Evolutionary conservation across 306 rosid species (phyloP), one percentile per base, ranked within the genome.

Genomic region (Pyrus bretschneideri): DNA sequence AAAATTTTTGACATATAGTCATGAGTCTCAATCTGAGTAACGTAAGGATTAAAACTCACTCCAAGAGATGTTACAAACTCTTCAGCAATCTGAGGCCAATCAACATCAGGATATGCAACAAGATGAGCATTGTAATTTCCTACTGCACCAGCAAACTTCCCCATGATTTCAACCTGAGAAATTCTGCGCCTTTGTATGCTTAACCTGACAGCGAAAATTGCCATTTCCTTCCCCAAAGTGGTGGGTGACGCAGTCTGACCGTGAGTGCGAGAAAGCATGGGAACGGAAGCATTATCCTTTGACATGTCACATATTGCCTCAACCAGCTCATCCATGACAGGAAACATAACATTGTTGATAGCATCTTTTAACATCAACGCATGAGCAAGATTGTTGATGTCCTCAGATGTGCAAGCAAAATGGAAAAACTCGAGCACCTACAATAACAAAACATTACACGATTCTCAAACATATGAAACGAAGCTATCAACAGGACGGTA

Each of bases 191-290:
- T 90, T 83, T 92, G 93, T 81, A 84, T 81, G 80, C 96, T 82
- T 79, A 95, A 80, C 76, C 97, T 89, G 78, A 87, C 85, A 29
- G 97, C 95, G 82, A 92, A 60, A 69, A 90, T 88, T 1, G 95
- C 95, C 91, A 95, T 90, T 92, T 95, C 98, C 89, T 95, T 92
- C 75, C 98, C 98, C 85, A 92, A 70, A 70, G 97, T 93, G 71
- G 98, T 88, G 25, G 98, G 98, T 38, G 98, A 91, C 35, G 98
- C 98, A 65, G 97, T 89, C 98, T 91, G 98, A 49, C 98, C 98
- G 72, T 93, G 98, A 40, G 98, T 93, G 63, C 96, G 91, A 74
- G 97, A 91, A 76, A 93, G 98, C 88, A 93, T 89, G 0, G 97
- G 67, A 71, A 93, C 25, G 66, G 83, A 85, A 8, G 98, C 97